Percentiles rank a stretch among this genome's conserved stretches.
Evolutionary conservation across 208 protist genomes (phyloP).

Genomic region (Wallacemonas sp.): DNA sequence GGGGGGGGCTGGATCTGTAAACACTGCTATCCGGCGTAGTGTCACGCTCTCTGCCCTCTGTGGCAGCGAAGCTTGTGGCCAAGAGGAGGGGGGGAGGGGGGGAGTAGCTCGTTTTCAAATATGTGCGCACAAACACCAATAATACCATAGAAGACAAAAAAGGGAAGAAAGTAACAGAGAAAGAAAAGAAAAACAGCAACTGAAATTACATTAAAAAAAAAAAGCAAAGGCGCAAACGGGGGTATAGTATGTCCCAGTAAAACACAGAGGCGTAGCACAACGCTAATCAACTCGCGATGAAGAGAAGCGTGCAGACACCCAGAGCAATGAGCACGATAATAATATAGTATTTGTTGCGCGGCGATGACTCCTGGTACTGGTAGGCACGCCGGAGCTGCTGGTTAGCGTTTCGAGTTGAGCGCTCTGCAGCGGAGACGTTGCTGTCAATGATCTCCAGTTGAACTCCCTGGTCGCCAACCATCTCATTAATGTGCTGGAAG

Average conservation of each 20-base stretch:
- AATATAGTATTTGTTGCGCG: slow-evolving; percentile 56
- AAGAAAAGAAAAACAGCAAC: too few relatives aligned
- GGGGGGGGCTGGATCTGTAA: too few relatives aligned
- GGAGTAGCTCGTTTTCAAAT: too few relatives aligned
- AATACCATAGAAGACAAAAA: background rate
- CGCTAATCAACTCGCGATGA: slow-evolving; percentile 9
- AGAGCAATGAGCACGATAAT: slow-evolving; percentile 62
- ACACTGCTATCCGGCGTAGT: too few relatives aligned
- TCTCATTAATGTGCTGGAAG: slow-evolving; percentile 82
- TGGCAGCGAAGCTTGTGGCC: too few relatives aligned
- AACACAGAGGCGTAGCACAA: too few relatives aligned
- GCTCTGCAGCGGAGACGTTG: slow-evolving; percentile 56
- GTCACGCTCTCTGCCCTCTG: too few relatives aligned
- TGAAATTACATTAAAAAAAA: slow-evolving; percentile 14
- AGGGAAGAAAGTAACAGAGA: background rate
- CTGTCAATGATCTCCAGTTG: slow-evolving; percentile 69
- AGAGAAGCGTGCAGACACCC: slow-evolving; percentile 29
- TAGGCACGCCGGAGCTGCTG: slow-evolving; percentile 64
- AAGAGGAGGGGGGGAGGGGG: too few relatives aligned
- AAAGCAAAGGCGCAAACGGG: background rate
- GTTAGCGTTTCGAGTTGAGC: slow-evolving; percentile 64
- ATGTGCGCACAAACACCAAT: background rate
- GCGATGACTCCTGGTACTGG: slow-evolving; percentile 57
- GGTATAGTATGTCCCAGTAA: slow-evolving; percentile 2
- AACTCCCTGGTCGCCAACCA: slow-evolving; percentile 82